A percentile compares a stretch with the other conserved stretches of the same genome.
phyloP scores from a whole-genome alignment of 768 basidiomycete genomes.

The Boletales sp. region DNA sequence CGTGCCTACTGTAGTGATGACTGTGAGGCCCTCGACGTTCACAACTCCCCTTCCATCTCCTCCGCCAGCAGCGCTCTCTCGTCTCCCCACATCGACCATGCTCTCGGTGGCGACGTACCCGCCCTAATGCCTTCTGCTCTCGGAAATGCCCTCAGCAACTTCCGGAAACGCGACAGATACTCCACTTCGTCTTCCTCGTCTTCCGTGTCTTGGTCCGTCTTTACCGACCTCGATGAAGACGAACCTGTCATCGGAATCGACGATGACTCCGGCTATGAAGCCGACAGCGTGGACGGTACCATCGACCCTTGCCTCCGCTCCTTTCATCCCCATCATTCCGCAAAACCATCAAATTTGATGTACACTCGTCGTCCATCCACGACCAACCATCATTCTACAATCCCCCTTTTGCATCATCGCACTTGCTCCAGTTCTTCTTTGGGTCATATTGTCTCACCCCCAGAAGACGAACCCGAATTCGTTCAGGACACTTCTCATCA shows the following conservation, averaged over 20 bases:
- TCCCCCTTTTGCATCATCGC: constrained; percentile 54
- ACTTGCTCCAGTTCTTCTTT: constrained; percentile 39
- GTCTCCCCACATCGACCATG: constrained; percentile 57
- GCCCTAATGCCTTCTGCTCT: constrained; percentile 58
- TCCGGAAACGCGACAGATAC: constrained; percentile 45
- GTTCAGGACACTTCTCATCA: constrained; percentile 33
- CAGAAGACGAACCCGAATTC: constrained; percentile 42
- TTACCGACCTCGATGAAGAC: constrained; percentile 64
- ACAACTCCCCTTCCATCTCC: constrained; percentile 62
- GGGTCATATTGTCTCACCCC: constrained; percentile 32
- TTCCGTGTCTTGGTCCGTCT: constrained; percentile 62
- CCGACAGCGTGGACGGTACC: constrained; percentile 29
- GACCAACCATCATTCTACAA: constrained; percentile 63
- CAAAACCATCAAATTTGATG: constrained; percentile 47
- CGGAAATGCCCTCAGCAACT: constrained; percentile 48
- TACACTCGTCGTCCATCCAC: constrained; percentile 70
- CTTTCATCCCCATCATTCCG: constrained; percentile 29
- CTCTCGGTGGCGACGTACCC: constrained; percentile 59
- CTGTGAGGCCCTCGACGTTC: constrained; percentile 57
- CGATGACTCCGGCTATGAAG: constrained; percentile 29
- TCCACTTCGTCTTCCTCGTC: constrained; percentile 64
- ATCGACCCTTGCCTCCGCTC: constrained; percentile 45
- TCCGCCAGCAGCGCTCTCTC: constrained; percentile 63
- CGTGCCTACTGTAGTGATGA: constrained; percentile 69
- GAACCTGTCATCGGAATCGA: constrained; percentile 33